Evolutionary conservation across 2,329 filamentous ascomycete species (phyloP), one percentile per base, ranked within the genome.

Genomic region (Microsporum audouinii): DNA sequence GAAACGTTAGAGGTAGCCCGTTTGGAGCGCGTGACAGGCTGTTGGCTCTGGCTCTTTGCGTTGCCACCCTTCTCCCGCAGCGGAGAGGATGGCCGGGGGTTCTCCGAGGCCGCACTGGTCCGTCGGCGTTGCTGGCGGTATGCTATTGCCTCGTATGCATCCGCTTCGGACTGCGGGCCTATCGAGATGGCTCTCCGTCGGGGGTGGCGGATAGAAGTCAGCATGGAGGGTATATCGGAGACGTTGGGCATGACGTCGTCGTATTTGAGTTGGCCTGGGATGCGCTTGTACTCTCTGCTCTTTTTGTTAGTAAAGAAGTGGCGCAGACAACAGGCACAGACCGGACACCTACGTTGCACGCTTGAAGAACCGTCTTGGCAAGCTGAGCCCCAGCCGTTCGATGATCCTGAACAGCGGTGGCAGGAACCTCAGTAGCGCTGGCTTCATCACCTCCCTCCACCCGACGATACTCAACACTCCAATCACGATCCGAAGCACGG

Each of bases 101-200:
- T 61, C 65, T 71, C 39, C 8, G 58, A 51, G n/a, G 78, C 80
- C 29, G 80, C 75, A 67, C 83, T 86, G 67, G 87, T 82, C 58
- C 83, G 78, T 60, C 85, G 77, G 62, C 80, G 78, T 65, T 86
- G 83, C 67, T 96, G 90, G 23, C 92, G 86, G 71, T 96, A 96
- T 4, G 92, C 94, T 57, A 99, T 79, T 23, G 91, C 90, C 77
- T 99, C 94, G 75, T 96, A 96, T 29, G 91, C 94, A 75, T 99
- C 94, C 1, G 94, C 94, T 63, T 91, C 91, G 53, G 91, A 96
- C 75, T 97, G 94, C 1, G 94, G 94, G 0, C 94, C 94, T 59
- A 97, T 83, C 4, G 91, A 96, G 38, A 97, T 84, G 36, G 91
- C 88, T 58, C 94, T 84, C 63, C 90, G 81, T 12, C 82, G 82